These are phyloP conservation scores for Filobasidium wieringae DNA, from an alignment of 768 basidiomycete species.

Conservation along the genomic window DNA sequence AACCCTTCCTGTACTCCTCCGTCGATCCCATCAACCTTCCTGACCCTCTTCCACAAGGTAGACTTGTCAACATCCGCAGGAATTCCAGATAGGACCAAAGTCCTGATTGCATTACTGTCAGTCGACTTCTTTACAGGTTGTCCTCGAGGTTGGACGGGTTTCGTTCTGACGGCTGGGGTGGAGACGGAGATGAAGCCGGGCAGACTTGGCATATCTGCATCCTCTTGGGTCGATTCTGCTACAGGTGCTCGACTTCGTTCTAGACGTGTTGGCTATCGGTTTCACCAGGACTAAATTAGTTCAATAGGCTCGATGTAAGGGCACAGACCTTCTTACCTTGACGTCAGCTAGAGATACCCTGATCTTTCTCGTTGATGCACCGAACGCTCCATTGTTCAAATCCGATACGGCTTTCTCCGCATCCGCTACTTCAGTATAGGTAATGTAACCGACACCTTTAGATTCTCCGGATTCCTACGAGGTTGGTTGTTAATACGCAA, in stretches of 20 bases:
- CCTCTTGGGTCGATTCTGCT: neutral
- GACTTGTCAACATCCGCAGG: constrained; percentile 34
- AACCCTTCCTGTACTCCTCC: constrained; percentile 12
- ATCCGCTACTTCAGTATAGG: constrained; percentile 80
- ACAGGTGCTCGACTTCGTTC: constrained; percentile 39
- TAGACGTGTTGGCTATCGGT: constrained; percentile 20
- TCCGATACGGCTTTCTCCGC: constrained; percentile 61
- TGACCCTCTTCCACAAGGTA: constrained; percentile 36
- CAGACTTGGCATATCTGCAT: constrained; percentile 4
- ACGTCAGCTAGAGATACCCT: constrained; percentile 68
- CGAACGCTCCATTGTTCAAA: constrained; percentile 54
- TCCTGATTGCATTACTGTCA: constrained; percentile 75
- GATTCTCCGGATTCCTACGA: constrained; percentile 42
- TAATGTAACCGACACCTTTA: constrained; percentile 93
- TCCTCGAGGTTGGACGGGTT: constrained; percentile 17
- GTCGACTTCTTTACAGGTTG: constrained; percentile 11
- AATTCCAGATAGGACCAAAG: constrained; percentile 42
- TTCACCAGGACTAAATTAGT: neutral
- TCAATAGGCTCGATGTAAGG: constrained; percentile 34
- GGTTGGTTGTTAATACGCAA: neutral
- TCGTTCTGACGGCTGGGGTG: constrained; percentile 6
- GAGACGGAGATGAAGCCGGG: neutral
- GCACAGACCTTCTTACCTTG: constrained; percentile 47
- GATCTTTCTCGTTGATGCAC: constrained; percentile 52
- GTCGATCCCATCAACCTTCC: constrained; percentile 31